Percentiles rank a stretch among this genome's conserved stretches.
Conservation (phyloP, 768 basidiomycete genomes). For the Goffeauzyma gilvescens region DNA sequence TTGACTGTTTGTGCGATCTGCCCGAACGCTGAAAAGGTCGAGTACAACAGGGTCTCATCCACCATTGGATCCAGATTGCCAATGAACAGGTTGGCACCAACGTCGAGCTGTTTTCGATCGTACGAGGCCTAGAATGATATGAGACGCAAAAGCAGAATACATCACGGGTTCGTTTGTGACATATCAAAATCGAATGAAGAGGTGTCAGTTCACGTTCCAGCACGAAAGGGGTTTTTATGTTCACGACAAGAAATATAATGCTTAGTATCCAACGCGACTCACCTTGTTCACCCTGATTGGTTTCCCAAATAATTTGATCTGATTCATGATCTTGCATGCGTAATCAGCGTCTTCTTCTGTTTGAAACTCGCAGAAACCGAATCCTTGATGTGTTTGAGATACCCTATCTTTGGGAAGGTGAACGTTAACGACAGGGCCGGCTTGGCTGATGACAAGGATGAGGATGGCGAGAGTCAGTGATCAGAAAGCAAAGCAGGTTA, state of each 20-base stretch:
- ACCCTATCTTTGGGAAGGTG: slow-evolving; percentile 97
- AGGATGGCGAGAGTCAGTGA: too few species aligned
- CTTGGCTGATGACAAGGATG: slow-evolving; percentile 39
- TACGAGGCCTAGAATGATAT: slow-evolving; percentile 85
- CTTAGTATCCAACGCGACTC: slow-evolving; percentile 31
- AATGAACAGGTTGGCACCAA: slow-evolving; percentile 92
- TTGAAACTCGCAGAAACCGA: slow-evolving; percentile 98
- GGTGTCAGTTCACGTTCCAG: too few species aligned
- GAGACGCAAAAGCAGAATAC: not conserved
- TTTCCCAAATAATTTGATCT: slow-evolving; percentile 97
- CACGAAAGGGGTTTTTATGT: too few species aligned
- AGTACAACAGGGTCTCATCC: slow-evolving; percentile 77
- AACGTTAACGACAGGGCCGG: slow-evolving; percentile 95
- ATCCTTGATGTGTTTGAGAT: slow-evolving; percentile 95
- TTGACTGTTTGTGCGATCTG: slow-evolving; percentile 29
- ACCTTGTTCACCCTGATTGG: slow-evolving; percentile 98
- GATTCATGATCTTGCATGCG: slow-evolving; percentile 99
- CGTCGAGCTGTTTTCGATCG: slow-evolving; percentile 93
- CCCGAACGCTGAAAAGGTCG: slow-evolving; percentile 79
- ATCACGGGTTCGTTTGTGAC: not conserved
- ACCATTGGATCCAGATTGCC: slow-evolving; percentile 89
- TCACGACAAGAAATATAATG: not conserved
- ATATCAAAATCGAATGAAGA: not conserved
- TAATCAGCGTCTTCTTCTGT: slow-evolving; percentile 99
- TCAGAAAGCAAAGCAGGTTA: too few species aligned